Percentiles rank a stretch among this genome's conserved stretches.
These are phyloP conservation scores for Stachybotrys elegans DNA, from an alignment of 2,329 filamentous ascomycete species.

Conservation along the genomic window DNA sequence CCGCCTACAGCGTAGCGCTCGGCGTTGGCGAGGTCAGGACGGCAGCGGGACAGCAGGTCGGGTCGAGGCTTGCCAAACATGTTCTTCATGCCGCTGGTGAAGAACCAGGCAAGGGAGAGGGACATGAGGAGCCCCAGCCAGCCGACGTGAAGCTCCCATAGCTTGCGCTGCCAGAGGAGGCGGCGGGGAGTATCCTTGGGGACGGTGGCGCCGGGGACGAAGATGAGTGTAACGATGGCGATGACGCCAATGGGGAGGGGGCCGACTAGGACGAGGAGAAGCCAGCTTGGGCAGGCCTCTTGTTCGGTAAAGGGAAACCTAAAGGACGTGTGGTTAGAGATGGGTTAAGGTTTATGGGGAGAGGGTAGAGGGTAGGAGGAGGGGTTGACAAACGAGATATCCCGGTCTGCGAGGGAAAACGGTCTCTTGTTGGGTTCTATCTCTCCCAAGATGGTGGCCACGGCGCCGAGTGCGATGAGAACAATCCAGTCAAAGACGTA, in stretches of 20 bases:
- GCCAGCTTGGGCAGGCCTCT: constrained; percentile 66
- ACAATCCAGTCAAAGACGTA: constrained; percentile 74
- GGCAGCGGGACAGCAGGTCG: constrained; percentile 75
- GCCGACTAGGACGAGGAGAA: constrained; percentile 60
- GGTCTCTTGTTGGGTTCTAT: constrained; percentile 62
- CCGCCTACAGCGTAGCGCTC: constrained; percentile 58
- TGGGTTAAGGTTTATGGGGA: not conserved
- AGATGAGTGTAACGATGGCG: constrained; percentile 58
- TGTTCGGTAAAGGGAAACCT: constrained; percentile 65
- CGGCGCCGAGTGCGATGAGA: constrained; percentile 52
- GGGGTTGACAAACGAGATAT: constrained; percentile 58
- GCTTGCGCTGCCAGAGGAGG: constrained; percentile 71
- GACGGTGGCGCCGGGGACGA: constrained; percentile 69
- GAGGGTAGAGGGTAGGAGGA: not conserved
- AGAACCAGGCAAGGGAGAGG: constrained; percentile 67
- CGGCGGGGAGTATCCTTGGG: constrained; percentile 55
- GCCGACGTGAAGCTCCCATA: constrained; percentile 87
- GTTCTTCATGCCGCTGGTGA: constrained; percentile 83
- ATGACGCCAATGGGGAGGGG: constrained; percentile 64
- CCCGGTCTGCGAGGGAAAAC: constrained; percentile 66
- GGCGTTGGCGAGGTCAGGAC: constrained; percentile 66
- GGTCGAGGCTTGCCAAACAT: constrained; percentile 67
- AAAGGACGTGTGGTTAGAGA: constrained; percentile 6
- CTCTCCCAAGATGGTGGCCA: constrained; percentile 54
- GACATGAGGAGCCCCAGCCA: constrained; percentile 77